These are phyloP conservation scores for Pyrus pyrifolia DNA, from an alignment of 306 rosid genomes.

Conservation along the genomic window DNA sequence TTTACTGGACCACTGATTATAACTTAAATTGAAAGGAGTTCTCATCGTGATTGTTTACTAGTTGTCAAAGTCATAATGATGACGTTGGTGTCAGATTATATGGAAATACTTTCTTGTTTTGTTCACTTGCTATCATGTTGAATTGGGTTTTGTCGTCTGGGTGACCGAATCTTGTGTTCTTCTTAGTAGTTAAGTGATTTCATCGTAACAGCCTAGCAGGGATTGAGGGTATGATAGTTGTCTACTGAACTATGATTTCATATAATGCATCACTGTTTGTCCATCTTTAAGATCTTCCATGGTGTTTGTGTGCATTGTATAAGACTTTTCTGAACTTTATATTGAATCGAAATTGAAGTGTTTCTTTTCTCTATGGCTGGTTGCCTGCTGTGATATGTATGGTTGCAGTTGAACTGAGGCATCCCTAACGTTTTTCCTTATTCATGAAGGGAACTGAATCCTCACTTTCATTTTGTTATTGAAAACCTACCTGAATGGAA, in stretches of 20 bases:
- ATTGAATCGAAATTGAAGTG: background rate
- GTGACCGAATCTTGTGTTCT: background rate
- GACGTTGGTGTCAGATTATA: background rate
- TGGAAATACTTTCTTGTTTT: background rate
- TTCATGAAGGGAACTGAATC: background rate
- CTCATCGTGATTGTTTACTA: background rate
- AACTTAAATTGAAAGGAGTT: background rate
- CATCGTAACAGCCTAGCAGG: background rate
- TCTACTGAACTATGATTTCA: background rate
- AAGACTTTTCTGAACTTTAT: background rate
- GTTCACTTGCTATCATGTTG: background rate
- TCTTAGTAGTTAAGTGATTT: background rate
- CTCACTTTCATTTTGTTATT: background rate
- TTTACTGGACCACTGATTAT: background rate
- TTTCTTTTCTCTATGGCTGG: background rate
- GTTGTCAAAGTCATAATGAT: background rate
- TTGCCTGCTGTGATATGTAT: background rate
- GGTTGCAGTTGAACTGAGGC: background rate
- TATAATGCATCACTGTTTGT: background rate
- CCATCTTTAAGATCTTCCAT: background rate
- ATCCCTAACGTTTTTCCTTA: background rate
- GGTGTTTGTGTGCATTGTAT: background rate
- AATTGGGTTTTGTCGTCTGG: background rate
- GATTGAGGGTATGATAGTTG: background rate
- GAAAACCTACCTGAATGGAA: background rate